Evolutionary conservation across 768 basidiomycete genomes (phyloP).

Genomic region (Agrocybe praecox): DNA sequence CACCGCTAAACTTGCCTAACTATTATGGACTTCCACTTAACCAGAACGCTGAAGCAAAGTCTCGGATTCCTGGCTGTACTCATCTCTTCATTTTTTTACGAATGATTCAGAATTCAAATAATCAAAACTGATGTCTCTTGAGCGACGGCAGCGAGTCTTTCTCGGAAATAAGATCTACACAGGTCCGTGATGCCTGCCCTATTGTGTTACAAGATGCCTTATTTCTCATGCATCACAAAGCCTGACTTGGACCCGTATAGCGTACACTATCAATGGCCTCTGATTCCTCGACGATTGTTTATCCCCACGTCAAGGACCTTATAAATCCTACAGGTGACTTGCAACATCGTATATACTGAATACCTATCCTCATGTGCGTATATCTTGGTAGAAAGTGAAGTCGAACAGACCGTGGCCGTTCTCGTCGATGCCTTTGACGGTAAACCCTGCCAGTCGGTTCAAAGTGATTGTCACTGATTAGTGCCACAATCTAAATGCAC

Average conservation of each 20-base stretch:
- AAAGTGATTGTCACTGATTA: neutral
- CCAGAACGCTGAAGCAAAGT: no score
- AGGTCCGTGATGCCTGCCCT: no score
- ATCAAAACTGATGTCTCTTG: no score
- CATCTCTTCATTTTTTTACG: no score
- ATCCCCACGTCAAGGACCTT: constrained; percentile 8
- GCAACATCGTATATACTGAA: neutral
- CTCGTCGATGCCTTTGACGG: constrained; percentile 10
- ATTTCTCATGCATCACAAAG: no score
- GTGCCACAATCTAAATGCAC: neutral
- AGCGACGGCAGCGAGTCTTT: no score
- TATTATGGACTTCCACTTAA: neutral
- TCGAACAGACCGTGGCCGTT: constrained; percentile 4
- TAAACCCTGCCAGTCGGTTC: neutral
- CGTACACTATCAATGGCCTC: neutral
- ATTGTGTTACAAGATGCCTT: no score
- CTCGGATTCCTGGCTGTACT: no score
- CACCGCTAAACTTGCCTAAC: constrained; percentile 53
- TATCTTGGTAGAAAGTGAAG: constrained; percentile 2
- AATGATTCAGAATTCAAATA: no score
- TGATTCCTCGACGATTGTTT: neutral
- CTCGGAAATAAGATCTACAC: no score
- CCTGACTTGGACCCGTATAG: no score
- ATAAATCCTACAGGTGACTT: constrained; percentile 2
- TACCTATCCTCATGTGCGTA: neutral